Conservation (phyloP, 2,329 filamentous ascomycete species). For the Paracorniculantispora psalliotae region DNA sequence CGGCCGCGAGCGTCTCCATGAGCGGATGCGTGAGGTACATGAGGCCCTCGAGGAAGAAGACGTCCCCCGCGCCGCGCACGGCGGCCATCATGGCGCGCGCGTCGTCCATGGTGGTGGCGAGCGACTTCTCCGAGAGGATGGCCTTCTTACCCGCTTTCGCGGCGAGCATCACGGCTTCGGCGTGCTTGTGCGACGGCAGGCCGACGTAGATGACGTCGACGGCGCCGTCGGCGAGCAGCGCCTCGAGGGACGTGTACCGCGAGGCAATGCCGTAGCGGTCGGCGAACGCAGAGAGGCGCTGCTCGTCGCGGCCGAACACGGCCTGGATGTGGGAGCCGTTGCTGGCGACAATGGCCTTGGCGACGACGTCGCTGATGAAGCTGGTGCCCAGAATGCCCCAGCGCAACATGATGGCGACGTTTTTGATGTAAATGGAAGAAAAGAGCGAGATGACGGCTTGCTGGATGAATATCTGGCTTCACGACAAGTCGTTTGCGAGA, state of each 20-base stretch:
- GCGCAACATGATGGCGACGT: conserved; percentile 19
- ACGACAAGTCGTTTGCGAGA: not conserved
- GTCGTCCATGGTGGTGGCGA: conserved; percentile 24
- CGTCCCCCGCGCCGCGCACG: conserved; percentile 15
- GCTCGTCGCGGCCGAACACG: conserved; percentile 23
- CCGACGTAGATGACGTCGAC: conserved; percentile 25
- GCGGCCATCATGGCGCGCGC: conserved; percentile 20
- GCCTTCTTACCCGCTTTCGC: conserved; percentile 21
- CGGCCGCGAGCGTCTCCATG: conserved; percentile 20
- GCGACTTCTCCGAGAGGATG: conserved; percentile 24
- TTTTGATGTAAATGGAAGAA: not conserved
- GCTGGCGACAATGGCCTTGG: conserved; percentile 20
- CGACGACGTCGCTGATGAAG: conserved; percentile 26
- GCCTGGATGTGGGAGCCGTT: conserved; percentile 20
- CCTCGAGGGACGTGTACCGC: conserved; percentile 19
- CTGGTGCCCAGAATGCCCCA: conserved; percentile 26
- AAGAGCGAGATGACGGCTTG: not conserved
- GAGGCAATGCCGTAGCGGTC: conserved; percentile 21
- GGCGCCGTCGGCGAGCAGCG: conserved; percentile 20
- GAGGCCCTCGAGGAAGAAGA: conserved; percentile 25
- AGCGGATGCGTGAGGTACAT: conserved; percentile 25
- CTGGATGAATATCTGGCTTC: not conserved
- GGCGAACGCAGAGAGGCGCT: conserved; percentile 22
- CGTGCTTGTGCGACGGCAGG: conserved; percentile 24
- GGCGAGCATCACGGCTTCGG: conserved; percentile 21